Evolutionary conservation across 208 protist species (phyloP).

Genomic region (Angomonas ambiguus): DNA sequence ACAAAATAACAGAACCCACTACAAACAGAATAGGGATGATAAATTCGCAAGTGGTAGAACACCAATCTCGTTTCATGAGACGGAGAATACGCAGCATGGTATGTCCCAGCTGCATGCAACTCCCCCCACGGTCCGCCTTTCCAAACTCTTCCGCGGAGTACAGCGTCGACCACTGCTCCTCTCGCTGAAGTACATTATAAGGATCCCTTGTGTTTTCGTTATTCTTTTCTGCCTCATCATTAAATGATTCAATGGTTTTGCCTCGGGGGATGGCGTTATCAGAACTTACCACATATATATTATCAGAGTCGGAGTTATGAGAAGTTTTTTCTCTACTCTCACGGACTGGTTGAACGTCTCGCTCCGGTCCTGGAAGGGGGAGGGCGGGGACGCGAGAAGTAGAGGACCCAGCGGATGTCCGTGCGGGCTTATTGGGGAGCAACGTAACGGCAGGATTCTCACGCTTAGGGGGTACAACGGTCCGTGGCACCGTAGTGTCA

Average conservation of each 20-base stretch:
- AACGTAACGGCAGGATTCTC: background rate
- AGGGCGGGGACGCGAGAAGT: background rate
- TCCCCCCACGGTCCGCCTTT: slow-evolving; percentile 12
- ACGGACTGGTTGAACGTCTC: background rate
- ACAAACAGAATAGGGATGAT: slow-evolving; percentile 67
- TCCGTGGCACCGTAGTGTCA: background rate
- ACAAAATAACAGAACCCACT: slow-evolving; percentile 36
- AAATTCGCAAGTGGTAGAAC: slow-evolving; percentile 39
- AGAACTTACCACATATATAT: background rate
- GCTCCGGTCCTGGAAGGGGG: background rate
- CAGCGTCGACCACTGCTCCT: background rate
- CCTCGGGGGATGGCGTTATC: background rate
- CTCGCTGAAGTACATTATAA: background rate
- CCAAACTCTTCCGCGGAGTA: background rate
- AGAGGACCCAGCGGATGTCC: background rate
- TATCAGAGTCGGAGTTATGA: background rate
- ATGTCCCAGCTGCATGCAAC: slow-evolving; percentile 37
- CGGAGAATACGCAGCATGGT: slow-evolving; percentile 44
- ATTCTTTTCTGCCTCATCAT: background rate
- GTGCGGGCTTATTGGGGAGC: background rate
- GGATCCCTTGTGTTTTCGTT: background rate
- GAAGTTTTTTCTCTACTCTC: background rate
- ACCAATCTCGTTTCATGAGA: slow-evolving; percentile 42
- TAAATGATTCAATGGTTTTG: background rate
- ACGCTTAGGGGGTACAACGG: background rate